A percentile compares a stretch with the other conserved stretches of the same genome.
These are phyloP conservation scores for Selenicereus undatus DNA, from an alignment of 148 eudicot species.

Conservation along the genomic window DNA sequence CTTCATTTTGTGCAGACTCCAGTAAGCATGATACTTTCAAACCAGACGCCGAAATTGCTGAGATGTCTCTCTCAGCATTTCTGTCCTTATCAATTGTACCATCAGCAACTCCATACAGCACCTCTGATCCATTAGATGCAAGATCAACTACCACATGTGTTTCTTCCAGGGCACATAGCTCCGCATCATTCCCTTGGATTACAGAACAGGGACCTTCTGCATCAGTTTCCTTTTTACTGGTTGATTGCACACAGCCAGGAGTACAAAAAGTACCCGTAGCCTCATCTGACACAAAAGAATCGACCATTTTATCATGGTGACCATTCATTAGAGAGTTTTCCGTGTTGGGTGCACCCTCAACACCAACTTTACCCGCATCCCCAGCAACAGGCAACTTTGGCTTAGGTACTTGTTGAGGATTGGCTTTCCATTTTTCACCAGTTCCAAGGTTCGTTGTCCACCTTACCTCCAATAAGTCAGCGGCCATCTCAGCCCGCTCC, in stretches of 20 bases:
- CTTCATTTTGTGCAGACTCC: conserved; percentile 3
- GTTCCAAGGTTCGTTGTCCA: conserved; percentile 81
- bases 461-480: conserved; percentile 78
- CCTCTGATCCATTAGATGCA: conserved; percentile 16
- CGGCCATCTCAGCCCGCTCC: conserved; percentile 91
- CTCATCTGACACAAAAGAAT: conserved; percentile 10
- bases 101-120: conserved; percentile 15
- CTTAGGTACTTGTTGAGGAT: conserved; percentile 14
- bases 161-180: conserved; percentile 26
- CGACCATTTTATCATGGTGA: conserved; percentile 6
- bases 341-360: neutral
- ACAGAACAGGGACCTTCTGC: conserved; percentile 30
- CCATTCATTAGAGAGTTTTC: neutral
- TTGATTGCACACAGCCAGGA: conserved; percentile 19
- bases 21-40: conserved; percentile 4
- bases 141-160: conserved; percentile 27
- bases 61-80: conserved; percentile 14
- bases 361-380: neutral
- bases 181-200: conserved; percentile 21
- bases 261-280: conserved; percentile 1
- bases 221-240: conserved; percentile 24
- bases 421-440: conserved; percentile 20
- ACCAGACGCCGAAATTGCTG: conserved; percentile 21
- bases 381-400: conserved; percentile 19
- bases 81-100: conserved; percentile 18